Evolutionary conservation across 768 basidiomycete species (phyloP).

Genomic region (Boletus reticuloceps): DNA sequence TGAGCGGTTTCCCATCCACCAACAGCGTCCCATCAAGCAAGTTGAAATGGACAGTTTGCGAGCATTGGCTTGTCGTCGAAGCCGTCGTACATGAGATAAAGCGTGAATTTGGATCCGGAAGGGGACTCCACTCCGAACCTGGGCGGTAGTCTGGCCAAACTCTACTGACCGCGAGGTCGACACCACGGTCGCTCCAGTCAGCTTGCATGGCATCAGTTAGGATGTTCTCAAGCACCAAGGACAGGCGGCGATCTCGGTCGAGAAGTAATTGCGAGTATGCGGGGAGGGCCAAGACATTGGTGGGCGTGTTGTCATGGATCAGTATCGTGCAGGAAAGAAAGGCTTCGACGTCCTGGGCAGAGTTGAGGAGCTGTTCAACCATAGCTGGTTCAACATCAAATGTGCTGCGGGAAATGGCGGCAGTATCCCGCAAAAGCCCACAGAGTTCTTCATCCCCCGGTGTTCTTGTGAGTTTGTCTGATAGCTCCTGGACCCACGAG

Average conservation of each 20-base stretch:
- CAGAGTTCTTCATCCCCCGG: neutral
- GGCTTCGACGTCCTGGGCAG: slow-evolving; percentile 22
- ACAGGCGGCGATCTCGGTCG: slow-evolving; percentile 31
- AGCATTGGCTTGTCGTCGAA: neutral
- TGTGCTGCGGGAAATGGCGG: slow-evolving; percentile 23
- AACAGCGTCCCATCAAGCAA: slow-evolving; percentile 31
- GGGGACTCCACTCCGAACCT: slow-evolving; percentile 23
- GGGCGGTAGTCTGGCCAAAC: slow-evolving; percentile 33
- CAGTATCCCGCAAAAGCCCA: slow-evolving; percentile 12
- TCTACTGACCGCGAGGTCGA: slow-evolving; percentile 13
- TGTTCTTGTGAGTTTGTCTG: neutral
- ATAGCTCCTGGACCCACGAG: slow-evolving; percentile 23
- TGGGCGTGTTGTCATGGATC: slow-evolving; percentile 29
- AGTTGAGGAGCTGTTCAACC: slow-evolving; percentile 13
- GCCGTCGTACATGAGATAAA: slow-evolving; percentile 21
- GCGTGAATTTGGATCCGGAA: slow-evolving; percentile 4
- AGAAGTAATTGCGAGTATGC: slow-evolving; percentile 15
- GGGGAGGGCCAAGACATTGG: neutral
- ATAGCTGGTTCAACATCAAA: slow-evolving; percentile 20
- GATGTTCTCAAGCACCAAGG: slow-evolving; percentile 24
- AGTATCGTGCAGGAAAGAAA: slow-evolving; percentile 34
- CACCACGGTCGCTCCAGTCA: neutral
- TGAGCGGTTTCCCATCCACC: slow-evolving; percentile 27
- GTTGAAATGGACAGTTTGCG: slow-evolving; percentile 39
- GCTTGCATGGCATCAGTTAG: slow-evolving; percentile 9